These are phyloP conservation scores for Myriosclerotinia duriaeana DNA, from an alignment of 2,329 filamentous ascomycete species.

Conservation along the genomic window DNA sequence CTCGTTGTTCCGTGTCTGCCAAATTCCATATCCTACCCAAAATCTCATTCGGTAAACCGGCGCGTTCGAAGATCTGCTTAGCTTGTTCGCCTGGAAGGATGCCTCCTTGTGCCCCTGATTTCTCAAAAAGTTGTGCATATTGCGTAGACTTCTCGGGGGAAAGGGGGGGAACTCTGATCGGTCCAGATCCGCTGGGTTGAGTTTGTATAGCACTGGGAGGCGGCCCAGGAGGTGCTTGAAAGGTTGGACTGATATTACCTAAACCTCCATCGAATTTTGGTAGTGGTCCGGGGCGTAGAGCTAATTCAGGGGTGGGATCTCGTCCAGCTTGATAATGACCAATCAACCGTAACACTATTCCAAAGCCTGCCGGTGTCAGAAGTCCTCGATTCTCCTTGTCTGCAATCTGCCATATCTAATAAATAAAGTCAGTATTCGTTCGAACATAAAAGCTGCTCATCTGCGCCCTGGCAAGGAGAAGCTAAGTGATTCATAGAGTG, in stretches of 20 bases:
- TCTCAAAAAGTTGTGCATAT: constrained; percentile 87
- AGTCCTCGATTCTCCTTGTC: constrained; percentile 95
- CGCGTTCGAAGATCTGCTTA: constrained; percentile 93
- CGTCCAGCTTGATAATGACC: constrained; percentile 90
- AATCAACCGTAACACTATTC: constrained; percentile 88
- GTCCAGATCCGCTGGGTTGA: constrained; percentile 61
- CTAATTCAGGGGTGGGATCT: constrained; percentile 76
- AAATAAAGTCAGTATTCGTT: background rate
- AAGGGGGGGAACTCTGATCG: constrained; percentile 84
- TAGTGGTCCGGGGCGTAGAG: constrained; percentile 81
- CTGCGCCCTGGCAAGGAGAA: constrained; percentile 9
- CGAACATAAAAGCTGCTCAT: no score
- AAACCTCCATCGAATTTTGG: constrained; percentile 83
- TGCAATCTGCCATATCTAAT: constrained; percentile 96
- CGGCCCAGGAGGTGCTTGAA: constrained; percentile 50
- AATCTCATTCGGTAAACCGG: constrained; percentile 82
- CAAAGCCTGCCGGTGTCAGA: constrained; percentile 88
- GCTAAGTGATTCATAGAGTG: constrained; percentile 1
- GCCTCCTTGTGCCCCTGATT: constrained; percentile 75
- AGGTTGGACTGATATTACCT: constrained; percentile 44
- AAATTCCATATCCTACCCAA: constrained; percentile 96
- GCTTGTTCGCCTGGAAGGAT: constrained; percentile 82
- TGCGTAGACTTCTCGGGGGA: constrained; percentile 85
- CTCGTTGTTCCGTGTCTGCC: constrained; percentile 89
- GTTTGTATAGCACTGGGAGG: constrained; percentile 49